Evolutionary conservation across 2,329 filamentous ascomycete genomes (phyloP).

Genomic region (Beauveria rudraprayagi): DNA sequence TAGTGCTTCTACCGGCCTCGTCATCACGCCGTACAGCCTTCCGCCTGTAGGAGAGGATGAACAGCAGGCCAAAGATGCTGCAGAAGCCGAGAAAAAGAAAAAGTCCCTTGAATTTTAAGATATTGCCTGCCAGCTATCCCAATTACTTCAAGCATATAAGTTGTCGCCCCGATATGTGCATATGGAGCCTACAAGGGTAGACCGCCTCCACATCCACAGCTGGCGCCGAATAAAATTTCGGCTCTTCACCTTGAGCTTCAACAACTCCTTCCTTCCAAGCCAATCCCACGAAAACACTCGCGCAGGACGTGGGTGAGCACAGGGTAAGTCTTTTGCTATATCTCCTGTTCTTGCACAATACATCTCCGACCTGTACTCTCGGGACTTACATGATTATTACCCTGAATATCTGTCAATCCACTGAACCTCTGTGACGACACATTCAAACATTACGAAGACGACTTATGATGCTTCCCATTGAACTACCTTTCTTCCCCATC

Average conservation of each 20-base stretch:
- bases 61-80: constrained; percentile 24
- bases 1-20: constrained; percentile 69
- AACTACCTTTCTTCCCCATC: not conserved
- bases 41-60: constrained; percentile 75
- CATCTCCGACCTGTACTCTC: not conserved
- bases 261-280: not conserved
- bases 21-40: constrained; percentile 81
- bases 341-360: constrained; percentile 1
- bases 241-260: not conserved
- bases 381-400: constrained; percentile 39
- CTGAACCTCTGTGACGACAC: constrained; percentile 42
- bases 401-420: constrained; percentile 53
- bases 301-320: constrained; percentile 11
- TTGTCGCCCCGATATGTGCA: constrained; percentile 11
- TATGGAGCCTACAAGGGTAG: constrained; percentile 8
- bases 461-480: constrained; percentile 28
- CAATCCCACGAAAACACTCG: constrained; percentile 2
- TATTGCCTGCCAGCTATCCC: not conserved
- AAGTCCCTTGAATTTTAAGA: constrained; percentile 59
- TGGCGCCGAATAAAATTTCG: constrained; percentile 8
- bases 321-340: constrained; percentile 14
- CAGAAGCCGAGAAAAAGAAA: constrained; percentile 48
- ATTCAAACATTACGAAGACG: constrained; percentile 35
- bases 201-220: constrained; percentile 4
- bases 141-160: constrained; percentile 1